Evolutionary conservation across 1,284 basidiomycete species (phyloP), one percentile per base, ranked within the genome.

Genomic region (Ceratobasidium sp.): DNA sequence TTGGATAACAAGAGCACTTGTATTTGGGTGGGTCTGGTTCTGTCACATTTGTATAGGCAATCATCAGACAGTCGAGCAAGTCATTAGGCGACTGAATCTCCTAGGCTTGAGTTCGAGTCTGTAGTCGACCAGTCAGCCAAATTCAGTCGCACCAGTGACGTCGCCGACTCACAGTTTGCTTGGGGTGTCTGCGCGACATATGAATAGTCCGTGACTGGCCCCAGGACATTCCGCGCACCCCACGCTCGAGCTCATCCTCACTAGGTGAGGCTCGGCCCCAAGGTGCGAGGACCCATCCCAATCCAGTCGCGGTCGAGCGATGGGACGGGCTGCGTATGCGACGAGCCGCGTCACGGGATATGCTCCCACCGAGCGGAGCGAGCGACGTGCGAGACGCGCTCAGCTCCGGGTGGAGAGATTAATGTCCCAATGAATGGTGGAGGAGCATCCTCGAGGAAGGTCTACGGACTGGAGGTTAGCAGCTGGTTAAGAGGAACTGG

Each of bases 281-380:
- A 61, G 58, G 33, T 61, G 58, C 33, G 58, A 37, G 58, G 33
- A 37, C 58, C 58, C 58, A 26, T 61, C 33, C 58, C 58, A 61
- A 37, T 37, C 58, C 58, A 61, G 37, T 61, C 33, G 53, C 13
- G 23, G 20, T n/a, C 53, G 33, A 20, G 33, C 31, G 15, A 17
- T 37, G 35, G 58, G 13, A 37, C 33, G 47, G 20, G 47, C 47
- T 49, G 47, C 47, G 47, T 49, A n/a, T 20, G 47, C 47, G 47
- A 49, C 47, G 47, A 49, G 47, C 13, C 20, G 31, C 7, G 13
- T 33, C 54, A n/a, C 8, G 26, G 54, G 54, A 58, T 58, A 58
- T 58, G 54, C 54, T 28, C 54, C 54, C 54, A 58, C 54, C 54
- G 15, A 28, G 33, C 17, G 42, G 42, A 45, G 54, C 54, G 54